Evolutionary conservation across 2,329 filamentous ascomycete genomes (phyloP).

Genomic region (Ascochyta viciae-villosae): DNA sequence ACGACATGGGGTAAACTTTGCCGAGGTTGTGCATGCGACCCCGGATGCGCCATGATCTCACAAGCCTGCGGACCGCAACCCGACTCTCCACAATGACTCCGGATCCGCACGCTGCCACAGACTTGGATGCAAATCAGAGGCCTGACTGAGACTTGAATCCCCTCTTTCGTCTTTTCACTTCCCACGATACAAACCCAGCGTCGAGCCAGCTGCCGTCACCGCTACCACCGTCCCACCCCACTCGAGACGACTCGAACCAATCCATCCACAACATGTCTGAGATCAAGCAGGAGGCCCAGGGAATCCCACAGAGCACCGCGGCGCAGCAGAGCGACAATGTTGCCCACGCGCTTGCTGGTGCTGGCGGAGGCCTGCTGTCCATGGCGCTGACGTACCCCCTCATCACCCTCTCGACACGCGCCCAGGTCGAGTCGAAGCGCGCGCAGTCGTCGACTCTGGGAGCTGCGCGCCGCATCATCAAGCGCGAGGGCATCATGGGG

Average conservation of each 20-base stretch:
- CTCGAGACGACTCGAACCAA: slow-evolving; percentile 1
- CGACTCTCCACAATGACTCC: slow-evolving; percentile 35
- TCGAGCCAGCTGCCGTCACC: neutral
- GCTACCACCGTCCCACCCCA: neutral
- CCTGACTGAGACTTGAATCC: slow-evolving; percentile 1
- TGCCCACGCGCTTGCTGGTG: slow-evolving; percentile 90
- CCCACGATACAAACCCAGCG: neutral
- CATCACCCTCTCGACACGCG: slow-evolving; percentile 95
- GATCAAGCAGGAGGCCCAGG: slow-evolving; percentile 38
- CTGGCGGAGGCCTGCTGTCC: slow-evolving; percentile 90
- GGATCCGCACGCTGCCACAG: slow-evolving; percentile 21
- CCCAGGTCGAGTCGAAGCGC: slow-evolving; percentile 96
- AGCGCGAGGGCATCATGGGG: slow-evolving; percentile 86
- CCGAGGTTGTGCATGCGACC: slow-evolving; percentile 38
- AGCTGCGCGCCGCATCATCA: slow-evolving; percentile 84
- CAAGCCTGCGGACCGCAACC: slow-evolving; percentile 30
- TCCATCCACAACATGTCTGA: slow-evolving; percentile 37
- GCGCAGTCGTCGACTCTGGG: slow-evolving; percentile 84
- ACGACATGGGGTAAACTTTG: slow-evolving; percentile 13
- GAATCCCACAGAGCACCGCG: slow-evolving; percentile 64
- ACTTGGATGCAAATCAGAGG: slow-evolving; percentile 7
- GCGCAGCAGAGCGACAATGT: slow-evolving; percentile 94
- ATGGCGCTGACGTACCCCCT: slow-evolving; percentile 96
- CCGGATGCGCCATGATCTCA: slow-evolving; percentile 42
- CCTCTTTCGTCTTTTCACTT: neutral